phyloP scores from a whole-genome alignment of 2,329 filamentous ascomycete genomes.

The Sporothrix humicola region DNA sequence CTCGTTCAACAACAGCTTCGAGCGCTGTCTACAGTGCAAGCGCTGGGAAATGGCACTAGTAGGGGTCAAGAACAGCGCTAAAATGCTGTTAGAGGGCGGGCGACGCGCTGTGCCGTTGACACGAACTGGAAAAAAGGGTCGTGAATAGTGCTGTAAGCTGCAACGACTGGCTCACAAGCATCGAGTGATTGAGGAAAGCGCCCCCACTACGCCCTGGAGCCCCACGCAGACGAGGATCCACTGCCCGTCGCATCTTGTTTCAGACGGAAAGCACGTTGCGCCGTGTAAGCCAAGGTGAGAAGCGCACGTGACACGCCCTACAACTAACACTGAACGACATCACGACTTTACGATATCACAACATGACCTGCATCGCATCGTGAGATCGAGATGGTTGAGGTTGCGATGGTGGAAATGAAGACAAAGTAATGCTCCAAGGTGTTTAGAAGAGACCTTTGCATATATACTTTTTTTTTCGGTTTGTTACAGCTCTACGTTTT shows the following conservation, averaged over 20 bases:
- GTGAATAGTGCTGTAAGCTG: neutral
- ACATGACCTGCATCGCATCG: neutral
- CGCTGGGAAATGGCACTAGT: conserved; percentile 18
- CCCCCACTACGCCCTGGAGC: conserved; percentile 13
- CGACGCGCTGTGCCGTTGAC: conserved; percentile 17
- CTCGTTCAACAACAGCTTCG: neutral
- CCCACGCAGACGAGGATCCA: neutral
- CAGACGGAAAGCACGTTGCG: neutral
- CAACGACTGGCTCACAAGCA: neutral
- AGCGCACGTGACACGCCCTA: neutral
- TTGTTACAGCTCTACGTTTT: too few relatives aligned
- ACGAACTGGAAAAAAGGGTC: neutral
- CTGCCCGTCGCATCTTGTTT: conserved; percentile 23
- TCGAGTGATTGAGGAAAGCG: neutral
- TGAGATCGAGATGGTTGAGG: too few relatives aligned
- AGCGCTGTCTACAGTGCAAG: neutral
- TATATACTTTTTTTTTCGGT: too few relatives aligned
- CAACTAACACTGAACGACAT: neutral
- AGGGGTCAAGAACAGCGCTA: neutral
- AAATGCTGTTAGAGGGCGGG: neutral
- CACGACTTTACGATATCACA: neutral
- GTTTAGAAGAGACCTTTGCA: too few relatives aligned
- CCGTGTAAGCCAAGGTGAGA: neutral
- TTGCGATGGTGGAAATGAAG: too few relatives aligned
- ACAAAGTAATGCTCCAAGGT: too few relatives aligned